phyloP scores from a whole-genome alignment of 306 rosid genomes.

The Sicyos edulis region DNA sequence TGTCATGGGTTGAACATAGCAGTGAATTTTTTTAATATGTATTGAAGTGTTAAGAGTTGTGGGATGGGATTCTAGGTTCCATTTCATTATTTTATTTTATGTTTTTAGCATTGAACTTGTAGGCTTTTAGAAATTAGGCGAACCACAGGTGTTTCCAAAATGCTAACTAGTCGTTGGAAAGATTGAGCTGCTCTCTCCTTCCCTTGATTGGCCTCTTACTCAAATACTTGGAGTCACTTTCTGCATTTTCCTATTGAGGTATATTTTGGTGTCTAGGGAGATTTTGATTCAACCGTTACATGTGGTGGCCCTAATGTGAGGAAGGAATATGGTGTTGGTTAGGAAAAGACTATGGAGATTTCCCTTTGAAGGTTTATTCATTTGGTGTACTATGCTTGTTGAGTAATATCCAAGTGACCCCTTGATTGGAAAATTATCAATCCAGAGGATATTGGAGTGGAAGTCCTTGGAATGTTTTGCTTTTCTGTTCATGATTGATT shows the following conservation, averaged over 20 bases:
- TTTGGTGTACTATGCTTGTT: neutral
- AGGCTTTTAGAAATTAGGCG: neutral
- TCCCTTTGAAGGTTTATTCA: neutral
- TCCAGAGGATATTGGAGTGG: neutral
- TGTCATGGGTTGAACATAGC: neutral
- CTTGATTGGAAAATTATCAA: neutral
- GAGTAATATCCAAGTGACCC: neutral
- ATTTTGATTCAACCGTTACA: neutral
- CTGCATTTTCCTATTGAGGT: neutral
- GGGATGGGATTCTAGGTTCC: constrained; percentile 10
- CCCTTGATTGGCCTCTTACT: constrained; percentile 10
- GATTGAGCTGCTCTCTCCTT: neutral
- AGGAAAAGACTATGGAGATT: neutral
- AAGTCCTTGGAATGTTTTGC: neutral
- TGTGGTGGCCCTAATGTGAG: neutral
- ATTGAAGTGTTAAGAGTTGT: neutral
- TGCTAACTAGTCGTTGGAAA: neutral
- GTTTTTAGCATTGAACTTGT: neutral
- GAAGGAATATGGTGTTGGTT: neutral
- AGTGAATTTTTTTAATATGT: neutral
- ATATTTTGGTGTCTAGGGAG: neutral
- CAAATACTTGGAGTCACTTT: neutral
- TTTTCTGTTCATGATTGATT: constrained; percentile 12
- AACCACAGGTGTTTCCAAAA: neutral
- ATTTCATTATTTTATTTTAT: neutral